Conservation (phyloP, 164 flowering plant species). For the Akebia trifoliata region DNA sequence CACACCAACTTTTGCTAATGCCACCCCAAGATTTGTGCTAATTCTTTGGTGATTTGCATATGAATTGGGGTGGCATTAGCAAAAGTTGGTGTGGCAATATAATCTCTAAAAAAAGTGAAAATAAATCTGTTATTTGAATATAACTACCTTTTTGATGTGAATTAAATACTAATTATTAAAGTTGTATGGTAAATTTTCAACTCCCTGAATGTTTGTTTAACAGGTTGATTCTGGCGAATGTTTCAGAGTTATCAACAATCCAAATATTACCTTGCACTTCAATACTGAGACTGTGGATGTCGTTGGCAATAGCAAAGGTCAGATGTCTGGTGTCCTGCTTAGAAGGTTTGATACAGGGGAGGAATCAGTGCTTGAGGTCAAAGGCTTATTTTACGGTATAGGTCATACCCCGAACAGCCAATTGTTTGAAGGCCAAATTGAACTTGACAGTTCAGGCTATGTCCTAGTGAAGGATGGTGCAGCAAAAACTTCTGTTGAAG, state of each 20-base stretch:
- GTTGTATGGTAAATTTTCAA: constrained; percentile 67
- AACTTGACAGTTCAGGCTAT: constrained; percentile 83
- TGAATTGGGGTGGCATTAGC: too few species aligned
- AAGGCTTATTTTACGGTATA: constrained; percentile 92
- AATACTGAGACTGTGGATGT: constrained; percentile 85
- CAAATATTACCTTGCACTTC: constrained; percentile 96
- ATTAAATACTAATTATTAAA: constrained; percentile 27
- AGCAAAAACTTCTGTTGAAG: constrained; percentile 80
- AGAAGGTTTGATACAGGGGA: constrained; percentile 64
- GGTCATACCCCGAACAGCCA: constrained; percentile 97
- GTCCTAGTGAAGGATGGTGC: constrained; percentile 79
- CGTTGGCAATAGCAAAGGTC: constrained; percentile 84
- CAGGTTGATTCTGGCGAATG: constrained; percentile 99
- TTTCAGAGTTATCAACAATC: constrained; percentile 99
- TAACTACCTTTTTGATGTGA: neutral
- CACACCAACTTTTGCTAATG: too few species aligned
- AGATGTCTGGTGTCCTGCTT: constrained; percentile 86
- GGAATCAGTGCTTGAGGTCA: constrained; percentile 80
- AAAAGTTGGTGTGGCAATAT: too few species aligned
- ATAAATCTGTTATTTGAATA: neutral
- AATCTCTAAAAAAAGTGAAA: too few species aligned
- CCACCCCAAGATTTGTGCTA: too few species aligned
- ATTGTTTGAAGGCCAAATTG: constrained; percentile 79
- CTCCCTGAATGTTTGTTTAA: constrained; percentile 95
- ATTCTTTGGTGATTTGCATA: too few species aligned